These are phyloP conservation scores for Talaromyces proteolyticus DNA, from an alignment of 495 filamentous ascomycete genomes.

Conservation along the genomic window DNA sequence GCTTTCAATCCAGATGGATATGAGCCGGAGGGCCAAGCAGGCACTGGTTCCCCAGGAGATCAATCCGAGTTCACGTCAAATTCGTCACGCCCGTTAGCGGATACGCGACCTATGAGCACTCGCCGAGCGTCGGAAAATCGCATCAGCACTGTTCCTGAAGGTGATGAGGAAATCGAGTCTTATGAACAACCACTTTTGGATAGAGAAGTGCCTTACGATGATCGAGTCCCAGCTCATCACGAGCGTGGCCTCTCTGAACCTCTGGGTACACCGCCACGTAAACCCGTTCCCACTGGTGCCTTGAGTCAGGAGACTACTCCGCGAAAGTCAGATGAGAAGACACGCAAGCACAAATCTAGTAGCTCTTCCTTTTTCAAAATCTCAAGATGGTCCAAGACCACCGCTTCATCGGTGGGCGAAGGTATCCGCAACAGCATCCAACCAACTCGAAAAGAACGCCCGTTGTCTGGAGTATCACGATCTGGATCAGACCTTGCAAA, in stretches of 20 bases:
- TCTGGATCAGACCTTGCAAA: constrained; percentile 64
- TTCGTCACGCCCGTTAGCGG: constrained; percentile 56
- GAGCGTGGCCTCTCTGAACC: constrained; percentile 59
- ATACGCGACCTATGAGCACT: constrained; percentile 47
- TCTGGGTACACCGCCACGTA: constrained; percentile 67
- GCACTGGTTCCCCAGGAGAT: constrained; percentile 66
- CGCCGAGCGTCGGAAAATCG: constrained; percentile 67
- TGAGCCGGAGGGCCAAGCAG: constrained; percentile 77
- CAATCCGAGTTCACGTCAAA: constrained; percentile 74
- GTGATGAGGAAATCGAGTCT: constrained; percentile 61
- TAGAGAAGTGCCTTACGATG: constrained; percentile 25
- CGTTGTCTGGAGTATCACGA: constrained; percentile 54
- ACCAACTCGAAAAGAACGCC: constrained; percentile 40
- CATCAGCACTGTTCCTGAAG: constrained; percentile 84
- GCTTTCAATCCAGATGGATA: constrained; percentile 49
- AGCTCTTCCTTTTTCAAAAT: constrained; percentile 89
- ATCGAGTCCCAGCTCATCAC: constrained; percentile 20
- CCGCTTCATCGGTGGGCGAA: constrained; percentile 67
- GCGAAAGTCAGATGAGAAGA: constrained; percentile 60
- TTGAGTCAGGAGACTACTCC: constrained; percentile 75
- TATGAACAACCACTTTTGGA: constrained; percentile 45
- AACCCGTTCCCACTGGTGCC: constrained; percentile 45
- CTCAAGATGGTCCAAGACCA: constrained; percentile 96
- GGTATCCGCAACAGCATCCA: constrained; percentile 47
- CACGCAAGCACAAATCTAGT: constrained; percentile 85